These are phyloP conservation scores for Mortierella sp. DNA, from an alignment of 371 early-diverging fungal species.

Conservation along the genomic window DNA sequence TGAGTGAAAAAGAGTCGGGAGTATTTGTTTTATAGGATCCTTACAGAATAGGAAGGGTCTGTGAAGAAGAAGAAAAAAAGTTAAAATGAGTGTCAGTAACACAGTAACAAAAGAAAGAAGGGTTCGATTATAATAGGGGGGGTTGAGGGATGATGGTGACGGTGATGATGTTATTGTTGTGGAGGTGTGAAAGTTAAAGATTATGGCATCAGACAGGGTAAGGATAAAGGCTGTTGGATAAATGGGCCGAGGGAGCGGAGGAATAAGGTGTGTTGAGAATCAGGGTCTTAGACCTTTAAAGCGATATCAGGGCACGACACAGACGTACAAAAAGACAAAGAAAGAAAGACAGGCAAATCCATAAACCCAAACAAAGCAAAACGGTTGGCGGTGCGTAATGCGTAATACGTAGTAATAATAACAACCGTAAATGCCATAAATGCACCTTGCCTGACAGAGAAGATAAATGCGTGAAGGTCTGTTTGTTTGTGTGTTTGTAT, in stretches of 20 bases:
- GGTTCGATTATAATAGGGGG: not conserved
- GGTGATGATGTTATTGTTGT: not conserved
- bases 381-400: not conserved
- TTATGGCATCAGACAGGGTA: conserved; percentile 1
- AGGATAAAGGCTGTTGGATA: not conserved
- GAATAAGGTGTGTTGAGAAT: not conserved
- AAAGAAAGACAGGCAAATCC: not conserved
- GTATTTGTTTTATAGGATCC: too few relatives aligned
- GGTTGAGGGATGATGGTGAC: not conserved
- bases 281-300: not conserved
- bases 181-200: not conserved
- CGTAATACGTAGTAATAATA: too few relatives aligned
- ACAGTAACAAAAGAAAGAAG: too few relatives aligned
- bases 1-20: not conserved
- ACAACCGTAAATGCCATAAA: not conserved
- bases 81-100: too few relatives aligned
- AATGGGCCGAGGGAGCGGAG: not conserved
- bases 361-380: too few relatives aligned
- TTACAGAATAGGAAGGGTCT: not conserved
- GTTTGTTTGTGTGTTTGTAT: too few relatives aligned
- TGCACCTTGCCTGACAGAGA: not conserved
- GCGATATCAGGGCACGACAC: not conserved
- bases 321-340: not conserved
- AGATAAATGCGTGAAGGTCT: too few relatives aligned
- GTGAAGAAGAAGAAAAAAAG: conserved; percentile 1